Evolutionary conservation across 176 grass and related monocot genomes (phyloP), one percentile per base, ranked within the genome.

Genomic region (Calamus simplicifolius): DNA sequence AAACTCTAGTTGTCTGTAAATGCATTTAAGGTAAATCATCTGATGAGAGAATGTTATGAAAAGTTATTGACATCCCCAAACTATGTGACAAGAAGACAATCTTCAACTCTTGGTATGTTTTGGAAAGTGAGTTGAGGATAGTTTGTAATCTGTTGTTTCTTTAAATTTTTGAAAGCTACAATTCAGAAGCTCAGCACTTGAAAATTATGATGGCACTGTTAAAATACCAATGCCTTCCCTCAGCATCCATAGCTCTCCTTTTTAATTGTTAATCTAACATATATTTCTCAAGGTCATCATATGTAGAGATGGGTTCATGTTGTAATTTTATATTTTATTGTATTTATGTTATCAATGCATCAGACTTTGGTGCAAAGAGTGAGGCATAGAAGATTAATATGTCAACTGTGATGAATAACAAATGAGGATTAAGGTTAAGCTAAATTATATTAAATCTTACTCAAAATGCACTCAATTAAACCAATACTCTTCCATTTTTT

Each of bases 31-130:
- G 16, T 4, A 19, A 57, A n/a, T 59, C 4, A 16, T 61, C 49
- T 65, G 48, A 48, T 61, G 12, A 16, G 25, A 51, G 4, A 82
- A 8, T 81, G 56, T 57, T 70, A 5, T 68, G 85, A 70, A 69
- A 91, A 67, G 73, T 73, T 97, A 59, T 51, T 97, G 62, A 72
- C 38, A 78, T 97, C 92, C 67, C 67, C 88, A 49, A 91, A 97
- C 77, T 97, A 97, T 78, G 83, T 91, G 19, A 91, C 87, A 77
- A 85, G 92, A 85, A 88, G 87, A 57, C 93, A 97, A 67, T 91
- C 93, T 16, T 51, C 51, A 5, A 26, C 38, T 27, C n/a, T 6
- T 52, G 13, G 85, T 50, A 49, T 60, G 35, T 31, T 21, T 48
- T 51, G 25, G 59, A 54, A 73, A 38, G 19, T 43, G 50, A 68